A percentile compares a stretch with the other conserved stretches of the same genome.
Conservation (phyloP, 2,329 filamentous ascomycete genomes). For the Leptographium wingfieldii region DNA sequence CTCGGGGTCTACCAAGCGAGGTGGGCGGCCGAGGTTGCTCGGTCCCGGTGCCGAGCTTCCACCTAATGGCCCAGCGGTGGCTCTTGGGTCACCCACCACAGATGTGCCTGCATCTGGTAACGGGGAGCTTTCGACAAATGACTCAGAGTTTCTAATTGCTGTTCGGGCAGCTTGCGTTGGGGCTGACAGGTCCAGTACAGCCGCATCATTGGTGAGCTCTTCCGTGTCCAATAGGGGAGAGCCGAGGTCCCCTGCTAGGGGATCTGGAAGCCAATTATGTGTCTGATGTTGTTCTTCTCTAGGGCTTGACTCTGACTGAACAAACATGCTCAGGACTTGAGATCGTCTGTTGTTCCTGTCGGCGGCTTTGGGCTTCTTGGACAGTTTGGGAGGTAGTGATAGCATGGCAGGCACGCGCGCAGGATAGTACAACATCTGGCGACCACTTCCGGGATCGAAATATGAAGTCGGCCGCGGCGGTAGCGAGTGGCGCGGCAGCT, state of each 20-base stretch:
- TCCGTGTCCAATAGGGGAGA: constrained; percentile 4
- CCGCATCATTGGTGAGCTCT: neutral
- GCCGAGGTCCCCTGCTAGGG: constrained; percentile 23
- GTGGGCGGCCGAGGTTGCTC: constrained; percentile 17
- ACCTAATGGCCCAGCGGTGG: neutral
- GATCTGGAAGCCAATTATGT: constrained; percentile 35
- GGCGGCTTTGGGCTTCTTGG: constrained; percentile 52
- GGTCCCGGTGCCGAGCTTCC: constrained; percentile 1
- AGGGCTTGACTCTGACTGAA: constrained; percentile 13
- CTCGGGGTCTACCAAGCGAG: constrained; percentile 18
- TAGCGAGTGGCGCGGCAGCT: constrained; percentile 9
- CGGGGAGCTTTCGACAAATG: neutral
- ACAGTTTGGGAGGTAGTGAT: constrained; percentile 80
- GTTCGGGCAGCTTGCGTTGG: neutral
- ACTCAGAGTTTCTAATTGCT: neutral
- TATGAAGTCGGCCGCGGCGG: constrained; percentile 41
- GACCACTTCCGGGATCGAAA: constrained; percentile 50
- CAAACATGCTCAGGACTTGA: constrained; percentile 56
- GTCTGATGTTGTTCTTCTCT: constrained; percentile 17
- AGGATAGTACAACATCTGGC: constrained; percentile 88
- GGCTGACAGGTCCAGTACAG: neutral
- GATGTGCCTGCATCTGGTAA: neutral
- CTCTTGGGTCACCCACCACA: neutral
- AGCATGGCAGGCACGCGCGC: constrained; percentile 89
- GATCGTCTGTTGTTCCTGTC: constrained; percentile 60